Conservation (phyloP, 306 rosid species). For the Bauhinia variegata region DNA sequence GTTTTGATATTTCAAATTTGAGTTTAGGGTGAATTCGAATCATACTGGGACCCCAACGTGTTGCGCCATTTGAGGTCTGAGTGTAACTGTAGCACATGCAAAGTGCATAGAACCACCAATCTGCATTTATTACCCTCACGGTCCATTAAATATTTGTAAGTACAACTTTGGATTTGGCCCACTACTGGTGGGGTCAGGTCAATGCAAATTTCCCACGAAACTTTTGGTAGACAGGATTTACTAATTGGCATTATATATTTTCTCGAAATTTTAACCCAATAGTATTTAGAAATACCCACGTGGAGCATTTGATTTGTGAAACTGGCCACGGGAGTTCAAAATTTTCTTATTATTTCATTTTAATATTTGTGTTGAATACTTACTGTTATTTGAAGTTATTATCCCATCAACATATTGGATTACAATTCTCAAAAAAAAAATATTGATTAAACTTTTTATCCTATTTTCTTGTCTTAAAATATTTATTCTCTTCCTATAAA, state of each 20-base stretch:
- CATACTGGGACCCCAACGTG: not conserved
- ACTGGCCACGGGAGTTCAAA: too few species aligned
- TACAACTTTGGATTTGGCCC: conserved; percentile 24
- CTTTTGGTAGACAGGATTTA: conserved; percentile 32
- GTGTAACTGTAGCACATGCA: too few species aligned
- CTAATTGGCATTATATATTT: not conserved
- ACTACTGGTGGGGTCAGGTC: conserved; percentile 10
- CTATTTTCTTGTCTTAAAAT: too few species aligned
- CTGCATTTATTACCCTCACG: not conserved
- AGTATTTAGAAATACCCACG: not conserved
- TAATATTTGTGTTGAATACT: too few species aligned
- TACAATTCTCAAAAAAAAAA: too few species aligned
- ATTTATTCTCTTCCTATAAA: too few species aligned
- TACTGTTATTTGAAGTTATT: too few species aligned
- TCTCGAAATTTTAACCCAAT: not conserved
- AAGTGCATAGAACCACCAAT: not conserved
- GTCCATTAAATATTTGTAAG: too few species aligned
- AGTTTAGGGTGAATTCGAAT: not conserved
- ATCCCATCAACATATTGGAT: too few species aligned
- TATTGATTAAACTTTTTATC: too few species aligned
- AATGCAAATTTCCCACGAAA: conserved; percentile 12
- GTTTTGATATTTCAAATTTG: not conserved
- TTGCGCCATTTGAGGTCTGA: not conserved
- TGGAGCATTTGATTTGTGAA: too few species aligned
- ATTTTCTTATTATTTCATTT: too few species aligned